Conservation (phyloP, 1,139 yeast species). For the Ogataea hybrid region DNA sequence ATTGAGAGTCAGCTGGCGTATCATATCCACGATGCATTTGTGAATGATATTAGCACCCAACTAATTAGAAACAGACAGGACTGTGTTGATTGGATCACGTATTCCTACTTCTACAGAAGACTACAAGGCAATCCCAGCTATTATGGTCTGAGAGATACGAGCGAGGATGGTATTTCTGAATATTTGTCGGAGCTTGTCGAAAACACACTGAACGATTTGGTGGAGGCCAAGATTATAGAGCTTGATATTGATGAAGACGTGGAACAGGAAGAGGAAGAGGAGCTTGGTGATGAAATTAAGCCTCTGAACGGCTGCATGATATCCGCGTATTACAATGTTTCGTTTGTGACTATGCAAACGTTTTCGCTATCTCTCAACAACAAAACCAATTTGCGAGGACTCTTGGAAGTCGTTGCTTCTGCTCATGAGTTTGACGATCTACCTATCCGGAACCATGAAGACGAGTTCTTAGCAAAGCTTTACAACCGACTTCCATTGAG, state of each 20-base stretch:
- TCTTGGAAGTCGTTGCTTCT: conserved; percentile 64
- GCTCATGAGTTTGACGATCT: conserved; percentile 69
- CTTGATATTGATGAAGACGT: conserved; percentile 43
- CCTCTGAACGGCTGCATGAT: conserved; percentile 74
- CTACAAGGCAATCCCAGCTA: conserved; percentile 82
- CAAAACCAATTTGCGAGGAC: conserved; percentile 56
- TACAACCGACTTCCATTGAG: conserved; percentile 65
- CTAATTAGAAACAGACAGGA: conserved; percentile 74
- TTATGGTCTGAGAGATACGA: conserved; percentile 68
- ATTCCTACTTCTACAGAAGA: conserved; percentile 78
- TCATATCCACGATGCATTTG: conserved; percentile 60
- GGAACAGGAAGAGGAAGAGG: conserved; percentile 34
- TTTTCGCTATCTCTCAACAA: conserved; percentile 48
- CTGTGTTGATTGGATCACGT: conserved; percentile 88
- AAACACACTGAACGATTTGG: conserved; percentile 62
- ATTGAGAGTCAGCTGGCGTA: conserved; percentile 72
- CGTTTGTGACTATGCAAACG: conserved; percentile 64
- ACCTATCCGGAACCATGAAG: conserved; percentile 63
- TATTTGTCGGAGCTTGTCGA: conserved; percentile 84
- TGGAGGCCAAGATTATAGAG: conserved; percentile 62
- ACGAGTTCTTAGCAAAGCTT: conserved; percentile 43
- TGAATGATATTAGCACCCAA: conserved; percentile 67
- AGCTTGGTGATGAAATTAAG: conserved; percentile 44
- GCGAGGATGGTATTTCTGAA: conserved; percentile 71
- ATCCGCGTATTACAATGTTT: conserved; percentile 67